Evolutionary conservation across 305 asterid species (phyloP), one percentile per base, ranked within the genome.

Genomic region (Solanum chacoense): DNA sequence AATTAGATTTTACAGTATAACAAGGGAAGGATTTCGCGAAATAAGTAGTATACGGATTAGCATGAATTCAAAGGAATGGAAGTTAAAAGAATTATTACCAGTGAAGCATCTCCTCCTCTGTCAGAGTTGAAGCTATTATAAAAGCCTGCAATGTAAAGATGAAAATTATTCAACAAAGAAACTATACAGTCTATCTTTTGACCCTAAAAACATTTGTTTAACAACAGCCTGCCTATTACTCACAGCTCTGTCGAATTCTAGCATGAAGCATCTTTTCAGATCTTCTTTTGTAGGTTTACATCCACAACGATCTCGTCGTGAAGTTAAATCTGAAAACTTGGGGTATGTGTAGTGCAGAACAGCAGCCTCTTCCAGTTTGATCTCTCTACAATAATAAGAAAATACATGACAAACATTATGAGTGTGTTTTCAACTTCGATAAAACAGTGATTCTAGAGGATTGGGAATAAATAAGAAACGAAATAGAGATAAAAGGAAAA

Each of bases 231-330:
- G 42, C 42, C 13, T 55, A 50, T 50, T 83, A 94, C 99, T 96
- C 90, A 96, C 99, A 89, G 96, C 76, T 96, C 99, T 93, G 91
- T 97, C 98, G 87, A 97, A 96, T 88, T 97, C 98, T 94, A 97
- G 88, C 98, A 97, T 97, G 90, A 97, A 96, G 93, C 99, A 96
- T 89, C 98, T 92, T 89, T 97, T 96, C 76, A 95, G 98, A 78
- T 95, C 99, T 75, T 97, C 98, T 90, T 95, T 96, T 3, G 98
- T 97, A 85, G 98, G 99, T 92, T 96, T 97, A 91, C 98, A 97
- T 89, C 97, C 98, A 92, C 99, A 97, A 87, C 98, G 94, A 93
- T 97, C 98, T 85, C 99, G 94, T 88, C 98, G 94, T 85, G 98
- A 97, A 72, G 99, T 96, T 93, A 97, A 92, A 93, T 96, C 99